Evolutionary conservation across 192 early-diverging fungal species (phyloP).

Genomic region (Linnemannia exigua): DNA sequence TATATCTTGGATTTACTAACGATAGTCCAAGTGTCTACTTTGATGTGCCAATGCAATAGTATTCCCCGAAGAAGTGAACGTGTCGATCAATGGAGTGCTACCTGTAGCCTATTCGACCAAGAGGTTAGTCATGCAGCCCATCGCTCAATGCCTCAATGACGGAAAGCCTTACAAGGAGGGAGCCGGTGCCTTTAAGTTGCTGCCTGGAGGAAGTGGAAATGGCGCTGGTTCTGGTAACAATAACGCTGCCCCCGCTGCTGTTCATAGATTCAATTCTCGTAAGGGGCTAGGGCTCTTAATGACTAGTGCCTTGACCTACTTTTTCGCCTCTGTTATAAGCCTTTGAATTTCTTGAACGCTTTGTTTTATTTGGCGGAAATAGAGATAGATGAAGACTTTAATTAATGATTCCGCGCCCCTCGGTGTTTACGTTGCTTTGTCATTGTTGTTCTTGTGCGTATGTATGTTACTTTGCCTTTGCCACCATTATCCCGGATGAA

Average conservation of each 20-base stretch:
- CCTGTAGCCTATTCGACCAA: slow-evolving; percentile 35
- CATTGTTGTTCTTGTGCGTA: too few relatives aligned
- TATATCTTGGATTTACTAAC: too few relatives aligned
- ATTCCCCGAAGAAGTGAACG: slow-evolving; percentile 60
- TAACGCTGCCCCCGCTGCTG: background rate
- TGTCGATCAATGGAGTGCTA: slow-evolving; percentile 51
- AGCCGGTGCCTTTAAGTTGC: slow-evolving; percentile 24
- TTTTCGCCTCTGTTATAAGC: background rate
- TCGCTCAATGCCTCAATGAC: slow-evolving; percentile 52
- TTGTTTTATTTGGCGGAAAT: too few relatives aligned
- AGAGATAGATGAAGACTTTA: too few relatives aligned
- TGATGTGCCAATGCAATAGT: slow-evolving; percentile 10
- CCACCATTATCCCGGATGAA: too few relatives aligned
- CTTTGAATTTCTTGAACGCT: background rate
- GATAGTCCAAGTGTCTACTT: too few relatives aligned
- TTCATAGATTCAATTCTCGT: background rate
- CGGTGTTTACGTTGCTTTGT: too few relatives aligned
- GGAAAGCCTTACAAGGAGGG: slow-evolving; percentile 49
- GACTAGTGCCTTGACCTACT: background rate
- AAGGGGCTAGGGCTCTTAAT: background rate
- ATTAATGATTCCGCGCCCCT: too few relatives aligned
- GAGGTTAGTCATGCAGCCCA: slow-evolving; percentile 40
- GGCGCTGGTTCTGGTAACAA: background rate
- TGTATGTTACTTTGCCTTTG: too few relatives aligned
- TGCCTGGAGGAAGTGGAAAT: background rate